Base-by-base conservation (phyloP, 441 rosid species). In the Aleurites moluccanus region DNA sequence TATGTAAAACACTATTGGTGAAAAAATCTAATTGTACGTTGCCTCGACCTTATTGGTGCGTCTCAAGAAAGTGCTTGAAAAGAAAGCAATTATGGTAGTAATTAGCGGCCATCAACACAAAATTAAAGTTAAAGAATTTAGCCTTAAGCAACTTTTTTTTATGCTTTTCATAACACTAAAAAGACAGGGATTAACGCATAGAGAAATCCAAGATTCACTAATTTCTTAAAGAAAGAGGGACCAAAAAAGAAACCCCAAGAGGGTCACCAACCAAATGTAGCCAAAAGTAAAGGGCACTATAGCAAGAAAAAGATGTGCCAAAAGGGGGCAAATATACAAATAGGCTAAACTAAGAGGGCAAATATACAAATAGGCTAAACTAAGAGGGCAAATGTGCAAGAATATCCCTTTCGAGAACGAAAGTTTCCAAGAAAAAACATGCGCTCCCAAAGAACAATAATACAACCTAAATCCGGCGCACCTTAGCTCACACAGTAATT, bases 81-180 rank as follows among this genome's bases (percentile, higher is more conserved):
- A 73, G 57, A 74, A 79, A 76, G 87, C 81, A 7, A 47, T 42
- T 10, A 72, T 64, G 11, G 3, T 5, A 21, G 13, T 6, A 60
- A 45, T 70, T 49, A 67, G 25, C 71, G 57, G 71, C 23, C 71
- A 70, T n/a, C 30, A 40, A 56, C 21, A 33, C 9, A 20, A 45
- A 8, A 14, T 27, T 20, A 35, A 71, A 59, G 56, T 59, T 35
- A 60, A 42, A 38, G 16, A 69, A n/a, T 55, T 53, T 50, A 15
- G 21, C 21, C 6, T 11, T 21, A 70, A 38, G 64, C 20, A 40
- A 30, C 63, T n/a, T 53, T 72, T 60, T 25, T 2, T n/a, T n/a
- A 18, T 72, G 73, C 67, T 40, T 73, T 52, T 73, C 16, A 9
- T 42, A 60, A 38, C 42, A 30, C 10, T 14, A 28, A 56, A 13